These are phyloP conservation scores for Hygrophorus pudorinus DNA, from an alignment of 768 basidiomycete species.

Conservation along the genomic window DNA sequence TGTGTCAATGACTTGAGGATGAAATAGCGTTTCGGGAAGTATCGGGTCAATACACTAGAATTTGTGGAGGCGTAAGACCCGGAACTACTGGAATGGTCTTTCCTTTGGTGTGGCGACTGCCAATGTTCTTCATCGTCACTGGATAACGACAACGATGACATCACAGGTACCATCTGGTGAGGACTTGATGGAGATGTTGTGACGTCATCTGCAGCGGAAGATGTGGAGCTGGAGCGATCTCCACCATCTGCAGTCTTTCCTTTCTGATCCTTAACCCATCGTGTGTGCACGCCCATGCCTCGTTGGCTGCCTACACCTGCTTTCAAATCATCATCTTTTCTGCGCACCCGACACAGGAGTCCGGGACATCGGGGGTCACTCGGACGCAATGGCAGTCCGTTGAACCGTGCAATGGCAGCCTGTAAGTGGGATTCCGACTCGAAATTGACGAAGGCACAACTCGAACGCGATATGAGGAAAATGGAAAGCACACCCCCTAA, in stretches of 20 bases:
- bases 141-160: conserved; percentile 26
- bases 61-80: conserved; percentile 70
- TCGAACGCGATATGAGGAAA: conserved; percentile 91
- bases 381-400: conserved; percentile 61
- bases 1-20: conserved; percentile 84
- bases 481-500: conserved; percentile 61
- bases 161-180: conserved; percentile 11
- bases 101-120: too few relatives aligned
- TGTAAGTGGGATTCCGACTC: conserved; percentile 50
- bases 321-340: conserved; percentile 73
- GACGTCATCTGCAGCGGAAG: too few relatives aligned
- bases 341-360: conserved; percentile 76
- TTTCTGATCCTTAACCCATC: conserved; percentile 66
- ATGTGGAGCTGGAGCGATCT: too few relatives aligned
- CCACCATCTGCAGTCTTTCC: conserved; percentile 22
- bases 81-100: conserved; percentile 52
- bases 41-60: conserved; percentile 62
- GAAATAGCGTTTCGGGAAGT: conserved; percentile 88
- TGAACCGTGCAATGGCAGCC: conserved; percentile 61
- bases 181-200: conserved; percentile 16
- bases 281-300: conserved; percentile 72
- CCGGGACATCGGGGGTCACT: conserved; percentile 63
- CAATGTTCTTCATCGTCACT: conserved; percentile 29
- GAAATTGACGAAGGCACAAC: conserved; percentile 92
- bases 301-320: conserved; percentile 91